phyloP scores from a whole-genome alignment of 2,329 filamentous ascomycete species.

The Pestalotiopsis sp. region DNA sequence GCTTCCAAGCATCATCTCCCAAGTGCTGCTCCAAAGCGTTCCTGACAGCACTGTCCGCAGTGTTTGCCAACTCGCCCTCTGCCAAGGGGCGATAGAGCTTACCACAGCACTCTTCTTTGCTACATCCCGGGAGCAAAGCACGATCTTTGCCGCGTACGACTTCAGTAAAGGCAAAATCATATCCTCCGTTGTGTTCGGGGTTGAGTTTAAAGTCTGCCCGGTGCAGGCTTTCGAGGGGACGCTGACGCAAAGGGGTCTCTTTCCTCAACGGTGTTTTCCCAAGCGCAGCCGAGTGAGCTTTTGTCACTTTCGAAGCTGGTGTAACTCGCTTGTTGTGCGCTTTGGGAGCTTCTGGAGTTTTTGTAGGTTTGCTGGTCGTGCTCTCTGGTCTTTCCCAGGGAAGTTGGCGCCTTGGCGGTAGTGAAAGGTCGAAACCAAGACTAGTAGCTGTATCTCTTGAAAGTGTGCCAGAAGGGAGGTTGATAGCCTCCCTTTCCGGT shows the following conservation, averaged over 20 bases:
- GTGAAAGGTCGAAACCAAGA: constrained; percentile 24
- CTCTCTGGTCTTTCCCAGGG: constrained; percentile 33
- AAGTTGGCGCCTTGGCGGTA: constrained; percentile 42
- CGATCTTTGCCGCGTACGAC: constrained; percentile 73
- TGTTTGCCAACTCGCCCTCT: constrained; percentile 46
- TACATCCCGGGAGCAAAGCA: constrained; percentile 73
- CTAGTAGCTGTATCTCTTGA: not conserved
- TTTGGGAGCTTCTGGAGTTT: constrained; percentile 13
- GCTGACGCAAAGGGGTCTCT: constrained; percentile 56
- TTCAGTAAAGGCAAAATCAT: constrained; percentile 73
- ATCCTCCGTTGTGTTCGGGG: constrained; percentile 69
- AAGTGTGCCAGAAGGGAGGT: not conserved
- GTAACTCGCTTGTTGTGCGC: constrained; percentile 12
- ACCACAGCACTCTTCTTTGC: constrained; percentile 76
- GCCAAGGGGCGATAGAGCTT: constrained; percentile 71
- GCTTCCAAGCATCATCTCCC: constrained; percentile 60
- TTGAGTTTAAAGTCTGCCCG: constrained; percentile 84
- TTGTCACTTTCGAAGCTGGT: constrained; percentile 15
- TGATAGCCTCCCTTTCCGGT: constrained; percentile 16
- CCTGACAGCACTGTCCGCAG: constrained; percentile 26
- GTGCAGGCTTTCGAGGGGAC: constrained; percentile 58
- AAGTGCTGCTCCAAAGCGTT: constrained; percentile 57
- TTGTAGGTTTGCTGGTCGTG: constrained; percentile 12
- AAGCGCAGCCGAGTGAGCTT: constrained; percentile 13
- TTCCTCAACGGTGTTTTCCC: constrained; percentile 17